Evolutionary conservation across 129 eudicot genomes (phyloP).

Genomic region (Mikania micrantha): DNA sequence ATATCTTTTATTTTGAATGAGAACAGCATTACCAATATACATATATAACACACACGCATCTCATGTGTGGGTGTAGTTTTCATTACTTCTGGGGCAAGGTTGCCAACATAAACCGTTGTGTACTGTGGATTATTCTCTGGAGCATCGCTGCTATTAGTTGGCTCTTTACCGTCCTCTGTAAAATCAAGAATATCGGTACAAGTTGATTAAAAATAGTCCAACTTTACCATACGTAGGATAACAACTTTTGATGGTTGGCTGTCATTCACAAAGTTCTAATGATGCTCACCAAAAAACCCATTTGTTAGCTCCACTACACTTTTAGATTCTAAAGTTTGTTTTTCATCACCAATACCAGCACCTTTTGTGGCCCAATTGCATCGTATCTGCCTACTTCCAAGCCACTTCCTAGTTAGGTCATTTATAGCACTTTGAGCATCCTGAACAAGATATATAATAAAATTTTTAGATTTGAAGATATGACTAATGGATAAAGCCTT

Average conservation of each 20-base stretch:
- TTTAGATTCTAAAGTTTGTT: conserved; percentile 56
- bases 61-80: background rate
- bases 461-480: background rate
- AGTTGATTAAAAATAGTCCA: background rate
- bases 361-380: conserved; percentile 97
- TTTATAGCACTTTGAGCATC: conserved; percentile 91
- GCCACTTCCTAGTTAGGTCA: conserved; percentile 78
- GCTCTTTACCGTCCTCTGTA: conserved; percentile 75
- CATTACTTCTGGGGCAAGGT: conserved; percentile 86
- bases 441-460: conserved; percentile 29
- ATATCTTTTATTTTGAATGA: background rate
- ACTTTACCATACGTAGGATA: background rate
- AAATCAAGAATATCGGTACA: background rate
- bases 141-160: conserved; percentile 47
- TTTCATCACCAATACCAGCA: conserved; percentile 65
- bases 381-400: conserved; percentile 85
- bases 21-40: background rate
- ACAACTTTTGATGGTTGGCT: conserved; percentile 8
- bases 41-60: too few species aligned
- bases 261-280: background rate
- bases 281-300: conserved; percentile 56
- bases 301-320: conserved; percentile 77
- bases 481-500: conserved; percentile 1
- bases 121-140: conserved; percentile 84
- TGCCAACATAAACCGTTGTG: conserved; percentile 90